These are phyloP conservation scores for Leishmania aethiopica DNA, from an alignment of 208 protist species.

Conservation along the genomic window DNA sequence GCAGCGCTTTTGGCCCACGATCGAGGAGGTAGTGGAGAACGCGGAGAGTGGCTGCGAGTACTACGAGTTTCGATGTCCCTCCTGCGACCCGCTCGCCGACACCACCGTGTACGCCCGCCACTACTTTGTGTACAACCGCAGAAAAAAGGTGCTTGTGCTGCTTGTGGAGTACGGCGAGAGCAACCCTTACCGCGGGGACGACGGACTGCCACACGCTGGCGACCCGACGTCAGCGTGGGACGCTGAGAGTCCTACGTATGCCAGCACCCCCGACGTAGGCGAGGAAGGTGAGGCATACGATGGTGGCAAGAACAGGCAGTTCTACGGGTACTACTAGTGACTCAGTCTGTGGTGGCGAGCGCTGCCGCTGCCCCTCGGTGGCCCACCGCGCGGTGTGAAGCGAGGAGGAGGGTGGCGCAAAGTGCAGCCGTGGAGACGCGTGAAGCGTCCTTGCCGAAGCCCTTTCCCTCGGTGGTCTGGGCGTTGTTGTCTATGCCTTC, in stretches of 20 bases:
- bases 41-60: conserved; percentile 64
- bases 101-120: conserved; percentile 61
- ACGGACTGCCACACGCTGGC: conserved; percentile 31
- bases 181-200: conserved; percentile 70
- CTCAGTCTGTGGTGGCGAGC: neutral
- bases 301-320: conserved; percentile 61
- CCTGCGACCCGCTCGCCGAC: conserved; percentile 64
- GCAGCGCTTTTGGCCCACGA: conserved; percentile 57
- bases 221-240: conserved; percentile 19
- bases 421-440: neutral
- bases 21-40: conserved; percentile 52
- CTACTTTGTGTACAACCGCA: conserved; percentile 76
- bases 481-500: neutral
- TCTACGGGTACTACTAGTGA: conserved; percentile 49
- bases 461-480: neutral
- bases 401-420: neutral
- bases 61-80: conserved; percentile 70
- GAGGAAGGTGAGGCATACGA: conserved; percentile 31
- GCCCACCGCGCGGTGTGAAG: neutral
- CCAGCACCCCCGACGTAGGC: conserved; percentile 35
- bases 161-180: conserved; percentile 65
- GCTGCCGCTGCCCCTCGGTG: neutral
- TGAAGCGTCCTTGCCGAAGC: neutral
- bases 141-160: conserved; percentile 60
- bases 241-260: conserved; percentile 30